phyloP scores from a whole-genome alignment of 2,329 filamentous ascomycete species.

The Ciborinia camelliae region DNA sequence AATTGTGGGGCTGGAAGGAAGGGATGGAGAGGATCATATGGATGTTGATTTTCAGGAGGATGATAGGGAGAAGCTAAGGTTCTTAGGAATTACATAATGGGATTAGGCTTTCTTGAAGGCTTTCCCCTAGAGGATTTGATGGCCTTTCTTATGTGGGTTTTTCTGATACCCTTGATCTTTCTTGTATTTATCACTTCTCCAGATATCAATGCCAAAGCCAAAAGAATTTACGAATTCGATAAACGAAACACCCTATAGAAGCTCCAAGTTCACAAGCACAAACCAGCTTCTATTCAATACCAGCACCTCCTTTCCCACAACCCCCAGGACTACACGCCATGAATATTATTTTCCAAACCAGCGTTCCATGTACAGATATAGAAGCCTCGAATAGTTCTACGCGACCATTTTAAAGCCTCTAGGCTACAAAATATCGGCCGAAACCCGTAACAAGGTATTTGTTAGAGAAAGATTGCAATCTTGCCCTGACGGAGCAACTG shows the following conservation, averaged over 20 bases:
- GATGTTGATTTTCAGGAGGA: slow-evolving; percentile 31
- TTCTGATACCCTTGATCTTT: neutral
- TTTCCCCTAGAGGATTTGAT: no score
- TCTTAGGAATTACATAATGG: slow-evolving; percentile 8
- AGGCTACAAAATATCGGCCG: neutral
- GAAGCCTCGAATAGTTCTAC: neutral
- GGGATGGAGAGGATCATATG: slow-evolving; percentile 22
- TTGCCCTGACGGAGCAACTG: neutral
- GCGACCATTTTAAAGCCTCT: neutral
- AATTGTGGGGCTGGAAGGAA: slow-evolving; percentile 39
- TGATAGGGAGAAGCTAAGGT: slow-evolving; percentile 25
- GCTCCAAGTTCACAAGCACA: neutral
- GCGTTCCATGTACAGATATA: neutral
- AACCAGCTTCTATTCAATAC: neutral
- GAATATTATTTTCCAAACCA: neutral
- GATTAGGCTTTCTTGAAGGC: no score
- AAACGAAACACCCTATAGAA: neutral
- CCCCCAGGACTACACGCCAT: neutral
- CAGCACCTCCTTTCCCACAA: neutral
- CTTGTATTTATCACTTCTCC: neutral
- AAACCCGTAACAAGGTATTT: neutral
- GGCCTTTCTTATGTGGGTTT: neutral
- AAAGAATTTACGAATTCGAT: neutral
- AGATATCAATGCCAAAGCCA: neutral
- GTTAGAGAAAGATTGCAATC: neutral